Evolutionary conservation across 768 basidiomycete species (phyloP).

Genomic region (Tephrocybe sp.): DNA sequence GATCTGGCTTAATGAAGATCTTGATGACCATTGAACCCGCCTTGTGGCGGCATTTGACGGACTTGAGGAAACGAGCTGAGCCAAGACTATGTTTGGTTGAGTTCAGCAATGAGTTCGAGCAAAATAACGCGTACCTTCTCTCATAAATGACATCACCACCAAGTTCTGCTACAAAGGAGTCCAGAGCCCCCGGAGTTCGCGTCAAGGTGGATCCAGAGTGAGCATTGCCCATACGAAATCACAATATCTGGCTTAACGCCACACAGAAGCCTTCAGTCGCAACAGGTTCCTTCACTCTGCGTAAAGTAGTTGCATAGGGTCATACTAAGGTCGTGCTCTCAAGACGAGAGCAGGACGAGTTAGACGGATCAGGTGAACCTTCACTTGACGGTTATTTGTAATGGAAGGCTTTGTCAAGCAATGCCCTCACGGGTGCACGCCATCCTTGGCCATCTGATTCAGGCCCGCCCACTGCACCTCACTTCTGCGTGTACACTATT

Average conservation of each 20-base stretch:
- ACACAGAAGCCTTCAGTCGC: too few relatives aligned
- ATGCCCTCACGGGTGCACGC: too few relatives aligned
- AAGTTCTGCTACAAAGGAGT: constrained; percentile 89
- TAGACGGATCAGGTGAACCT: too few relatives aligned
- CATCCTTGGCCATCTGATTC: too few relatives aligned
- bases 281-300: too few relatives aligned
- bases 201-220: constrained; percentile 72
- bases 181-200: constrained; percentile 77
- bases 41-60: constrained; percentile 83
- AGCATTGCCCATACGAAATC: constrained; percentile 67
- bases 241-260: not conserved
- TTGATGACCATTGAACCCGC: constrained; percentile 88
- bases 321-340: too few relatives aligned
- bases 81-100: constrained; percentile 19
- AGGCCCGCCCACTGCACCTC: too few relatives aligned
- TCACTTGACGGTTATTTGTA: too few relatives aligned
- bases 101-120: constrained; percentile 29
- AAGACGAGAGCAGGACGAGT: too few relatives aligned
- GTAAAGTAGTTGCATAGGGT: too few relatives aligned
- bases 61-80: constrained; percentile 52
- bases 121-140: constrained; percentile 61
- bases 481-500: too few relatives aligned
- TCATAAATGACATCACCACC: constrained; percentile 88
- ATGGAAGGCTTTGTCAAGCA: too few relatives aligned
- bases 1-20: constrained; percentile 31